Evolutionary conservation across 2,329 filamentous ascomycete species (phyloP).

Genomic region (Raffaelea ambrosiae): DNA sequence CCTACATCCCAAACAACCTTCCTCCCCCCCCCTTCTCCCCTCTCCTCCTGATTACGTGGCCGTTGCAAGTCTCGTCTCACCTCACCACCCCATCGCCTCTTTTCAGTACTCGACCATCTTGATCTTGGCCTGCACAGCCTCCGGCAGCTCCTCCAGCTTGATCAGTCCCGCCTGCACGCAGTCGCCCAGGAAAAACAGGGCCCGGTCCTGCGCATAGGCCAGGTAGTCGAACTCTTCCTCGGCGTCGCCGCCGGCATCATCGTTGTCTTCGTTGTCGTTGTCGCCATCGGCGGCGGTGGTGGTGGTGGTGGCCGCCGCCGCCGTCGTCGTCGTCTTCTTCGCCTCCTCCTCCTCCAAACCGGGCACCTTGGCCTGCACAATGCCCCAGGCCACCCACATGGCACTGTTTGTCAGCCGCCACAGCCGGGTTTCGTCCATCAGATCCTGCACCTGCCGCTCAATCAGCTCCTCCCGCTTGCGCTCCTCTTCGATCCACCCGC

Average conservation of each 20-base stretch:
- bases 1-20: no score
- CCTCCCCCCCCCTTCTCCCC: no score
- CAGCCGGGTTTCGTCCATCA: constrained; percentile 70
- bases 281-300: no score
- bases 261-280: not conserved
- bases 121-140: constrained; percentile 51
- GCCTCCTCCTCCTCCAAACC: constrained; percentile 37
- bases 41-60: not conserved
- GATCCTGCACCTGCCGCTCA: constrained; percentile 58
- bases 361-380: constrained; percentile 85
- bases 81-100: no score
- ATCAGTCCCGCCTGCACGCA: constrained; percentile 69
- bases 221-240: constrained; percentile 88
- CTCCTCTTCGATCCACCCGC: constrained; percentile 53
- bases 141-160: constrained; percentile 66
- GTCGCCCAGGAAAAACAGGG: constrained; percentile 93
- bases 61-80: no score
- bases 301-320: not conserved
- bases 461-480: constrained; percentile 51
- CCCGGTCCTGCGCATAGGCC: constrained; percentile 80
- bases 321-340: constrained; percentile 15
- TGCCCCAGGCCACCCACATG: constrained; percentile 92
- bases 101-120: constrained; percentile 56
- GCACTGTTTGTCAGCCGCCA: constrained; percentile 87
- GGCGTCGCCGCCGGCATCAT: constrained; percentile 36